Evolutionary conservation across 1,139 yeast genomes (phyloP).

Genomic region (Blastobotrys illinoisensis): DNA sequence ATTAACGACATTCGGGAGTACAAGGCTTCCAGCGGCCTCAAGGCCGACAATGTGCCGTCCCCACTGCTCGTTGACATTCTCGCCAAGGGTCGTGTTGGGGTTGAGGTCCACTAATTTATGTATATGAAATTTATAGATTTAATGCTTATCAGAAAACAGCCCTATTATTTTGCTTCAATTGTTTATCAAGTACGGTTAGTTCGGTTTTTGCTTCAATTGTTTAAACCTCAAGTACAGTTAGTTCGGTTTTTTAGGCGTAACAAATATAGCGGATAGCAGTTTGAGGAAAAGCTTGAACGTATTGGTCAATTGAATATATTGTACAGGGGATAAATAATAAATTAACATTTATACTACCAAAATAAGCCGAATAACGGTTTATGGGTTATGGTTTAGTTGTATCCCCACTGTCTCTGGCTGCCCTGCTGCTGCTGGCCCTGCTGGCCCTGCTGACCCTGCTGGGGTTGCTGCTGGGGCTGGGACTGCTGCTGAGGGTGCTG

Average conservation of each 20-base stretch:
- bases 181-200: no score
- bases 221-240: no score
- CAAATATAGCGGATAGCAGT: no score
- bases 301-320: neutral
- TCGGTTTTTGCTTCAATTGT: neutral
- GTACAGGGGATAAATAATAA: neutral
- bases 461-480: conserved; percentile 1
- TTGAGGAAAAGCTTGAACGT: no score
- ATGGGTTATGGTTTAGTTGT: no score
- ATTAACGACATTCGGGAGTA: conserved; percentile 61
- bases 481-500: conserved; percentile 14
- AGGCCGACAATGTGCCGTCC: conserved; percentile 47
- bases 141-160: no score
- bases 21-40: conserved; percentile 43
- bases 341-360: neutral
- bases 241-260: no score
- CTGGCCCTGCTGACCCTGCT: conserved; percentile 5
- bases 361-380: neutral
- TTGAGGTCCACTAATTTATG: conserved; percentile 31
- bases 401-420: conserved; percentile 1
- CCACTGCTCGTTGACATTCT: conserved; percentile 70
- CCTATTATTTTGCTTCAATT: neutral
- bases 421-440: conserved; percentile 11
- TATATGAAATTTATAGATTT: conserved; percentile 1
- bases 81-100: conserved; percentile 77